Percentiles rank a stretch among this genome's conserved stretches.
These are phyloP conservation scores for Linum lewisii DNA, from an alignment of 345 rosid genomes.

Conservation along the genomic window DNA sequence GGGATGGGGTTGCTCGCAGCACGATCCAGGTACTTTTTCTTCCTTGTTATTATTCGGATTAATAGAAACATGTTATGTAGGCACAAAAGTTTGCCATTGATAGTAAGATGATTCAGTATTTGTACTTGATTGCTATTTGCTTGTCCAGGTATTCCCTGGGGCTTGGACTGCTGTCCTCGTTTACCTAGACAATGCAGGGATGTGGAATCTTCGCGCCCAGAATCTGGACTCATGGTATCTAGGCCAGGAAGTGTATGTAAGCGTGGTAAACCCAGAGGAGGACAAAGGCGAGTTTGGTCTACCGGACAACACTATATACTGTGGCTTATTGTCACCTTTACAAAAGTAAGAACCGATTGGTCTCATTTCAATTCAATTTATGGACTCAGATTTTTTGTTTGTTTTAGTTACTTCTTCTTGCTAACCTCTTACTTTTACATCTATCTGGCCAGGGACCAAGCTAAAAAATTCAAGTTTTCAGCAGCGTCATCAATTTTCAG, in stretches of 20 bases:
- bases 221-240: constrained; percentile 83
- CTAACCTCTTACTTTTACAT: background rate
- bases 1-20: constrained; percentile 87
- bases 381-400: background rate
- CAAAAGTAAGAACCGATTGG: constrained; percentile 48
- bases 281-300: constrained; percentile 45
- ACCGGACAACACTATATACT: constrained; percentile 68
- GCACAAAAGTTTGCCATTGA: too few relatives aligned
- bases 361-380: background rate
- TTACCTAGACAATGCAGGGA: constrained; percentile 80
- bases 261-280: constrained; percentile 44
- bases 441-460: constrained; percentile 50
- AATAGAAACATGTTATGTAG: too few relatives aligned
- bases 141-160: constrained; percentile 85
- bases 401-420: background rate
- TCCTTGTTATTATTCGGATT: background rate
- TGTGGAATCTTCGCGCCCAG: constrained; percentile 81
- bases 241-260: constrained; percentile 76
- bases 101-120: too few relatives aligned
- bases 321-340: constrained; percentile 67
- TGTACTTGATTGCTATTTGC: too few relatives aligned
- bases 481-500: constrained; percentile 20
- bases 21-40: constrained; percentile 54
- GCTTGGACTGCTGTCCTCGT: constrained; percentile 93
- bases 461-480: constrained; percentile 57